Conservation (phyloP, 2,329 filamentous ascomycete species). For the Pseudogymnoascus destructans region DNA sequence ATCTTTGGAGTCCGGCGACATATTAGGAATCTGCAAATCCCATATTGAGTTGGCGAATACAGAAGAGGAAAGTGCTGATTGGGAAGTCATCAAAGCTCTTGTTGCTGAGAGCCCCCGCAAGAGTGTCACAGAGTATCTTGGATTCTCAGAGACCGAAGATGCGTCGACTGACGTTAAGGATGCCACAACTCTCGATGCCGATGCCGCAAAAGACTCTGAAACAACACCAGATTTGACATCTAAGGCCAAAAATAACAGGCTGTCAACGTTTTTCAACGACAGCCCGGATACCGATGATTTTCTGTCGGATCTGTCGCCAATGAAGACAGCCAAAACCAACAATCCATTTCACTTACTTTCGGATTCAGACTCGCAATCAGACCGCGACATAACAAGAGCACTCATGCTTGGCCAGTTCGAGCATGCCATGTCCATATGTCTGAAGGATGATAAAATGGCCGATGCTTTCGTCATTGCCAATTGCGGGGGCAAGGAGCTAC, state of each 20-base stretch:
- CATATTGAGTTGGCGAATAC: conserved; percentile 63
- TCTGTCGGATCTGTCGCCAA: conserved; percentile 68
- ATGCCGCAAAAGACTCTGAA: conserved; percentile 33
- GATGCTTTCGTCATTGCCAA: conserved; percentile 98
- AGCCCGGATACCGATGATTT: conserved; percentile 69
- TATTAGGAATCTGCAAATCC: conserved; percentile 65
- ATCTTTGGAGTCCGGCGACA: conserved; percentile 63
- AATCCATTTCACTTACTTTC: conserved; percentile 86
- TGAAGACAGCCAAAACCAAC: conserved; percentile 84
- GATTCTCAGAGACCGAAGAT: conserved; percentile 55
- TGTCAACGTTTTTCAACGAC: conserved; percentile 72
- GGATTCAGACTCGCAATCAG: conserved; percentile 69
- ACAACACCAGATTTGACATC: conserved; percentile 35
- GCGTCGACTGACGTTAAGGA: conserved; percentile 38
- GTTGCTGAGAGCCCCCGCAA: conserved; percentile 75
- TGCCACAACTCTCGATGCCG: conserved; percentile 22
- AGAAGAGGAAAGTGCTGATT: conserved; percentile 90
- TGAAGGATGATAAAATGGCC: conserved; percentile 79
- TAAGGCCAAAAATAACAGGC: conserved; percentile 42
- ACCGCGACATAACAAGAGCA: conserved; percentile 76
- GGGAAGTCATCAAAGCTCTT: conserved; percentile 85
- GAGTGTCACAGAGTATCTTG: conserved; percentile 77
- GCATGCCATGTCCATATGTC: conserved; percentile 74
- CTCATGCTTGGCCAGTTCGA: conserved; percentile 85
- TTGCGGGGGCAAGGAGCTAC: conserved; percentile 82